A percentile compares a stretch with the other conserved stretches of the same genome.
These are phyloP conservation scores for Pyrenochaeta sp. DNA, from an alignment of 2,329 filamentous ascomycete genomes.

Conservation along the genomic window DNA sequence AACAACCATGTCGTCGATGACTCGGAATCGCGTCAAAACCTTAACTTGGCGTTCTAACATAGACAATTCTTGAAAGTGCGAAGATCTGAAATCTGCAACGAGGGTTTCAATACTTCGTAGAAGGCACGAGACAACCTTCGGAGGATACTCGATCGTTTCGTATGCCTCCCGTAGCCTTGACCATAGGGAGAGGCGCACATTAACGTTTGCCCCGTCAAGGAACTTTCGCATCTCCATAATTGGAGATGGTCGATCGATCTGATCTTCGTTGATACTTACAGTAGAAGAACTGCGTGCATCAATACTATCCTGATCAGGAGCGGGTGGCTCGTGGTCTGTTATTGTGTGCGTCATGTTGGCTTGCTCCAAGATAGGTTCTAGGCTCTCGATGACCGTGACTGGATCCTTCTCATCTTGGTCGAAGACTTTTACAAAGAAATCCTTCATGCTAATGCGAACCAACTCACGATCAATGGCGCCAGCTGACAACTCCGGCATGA, in stretches of 20 bases:
- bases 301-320: slow-evolving; percentile 10
- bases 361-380: slow-evolving; percentile 90
- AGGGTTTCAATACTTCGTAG: slow-evolving; percentile 87
- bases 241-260: slow-evolving; percentile 32
- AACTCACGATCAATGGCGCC: slow-evolving; percentile 89
- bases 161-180: slow-evolving; percentile 91
- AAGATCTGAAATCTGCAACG: slow-evolving; percentile 71
- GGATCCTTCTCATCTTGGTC: slow-evolving; percentile 83
- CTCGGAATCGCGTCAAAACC: slow-evolving; percentile 79
- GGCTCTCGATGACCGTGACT: slow-evolving; percentile 83
- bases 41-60: slow-evolving; percentile 72
- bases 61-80: slow-evolving; percentile 64
- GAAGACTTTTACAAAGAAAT: slow-evolving; percentile 93
- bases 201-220: slow-evolving; percentile 79
- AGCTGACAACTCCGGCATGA: slow-evolving; percentile 86
- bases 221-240: slow-evolving; percentile 85
- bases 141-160: slow-evolving; percentile 79
- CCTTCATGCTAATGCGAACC: slow-evolving; percentile 91
- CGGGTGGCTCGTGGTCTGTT: slow-evolving; percentile 10
- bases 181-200: slow-evolving; percentile 88
- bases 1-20: slow-evolving; percentile 78
- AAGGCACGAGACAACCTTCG: slow-evolving; percentile 88
- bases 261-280: slow-evolving; percentile 10
- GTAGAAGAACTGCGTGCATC: slow-evolving; percentile 23
- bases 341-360: slow-evolving; percentile 7